A percentile compares a stretch with the other conserved stretches of the same genome.
Conservation (phyloP, 83 land plant genomes). For the Diphasiastrum complanatum region DNA sequence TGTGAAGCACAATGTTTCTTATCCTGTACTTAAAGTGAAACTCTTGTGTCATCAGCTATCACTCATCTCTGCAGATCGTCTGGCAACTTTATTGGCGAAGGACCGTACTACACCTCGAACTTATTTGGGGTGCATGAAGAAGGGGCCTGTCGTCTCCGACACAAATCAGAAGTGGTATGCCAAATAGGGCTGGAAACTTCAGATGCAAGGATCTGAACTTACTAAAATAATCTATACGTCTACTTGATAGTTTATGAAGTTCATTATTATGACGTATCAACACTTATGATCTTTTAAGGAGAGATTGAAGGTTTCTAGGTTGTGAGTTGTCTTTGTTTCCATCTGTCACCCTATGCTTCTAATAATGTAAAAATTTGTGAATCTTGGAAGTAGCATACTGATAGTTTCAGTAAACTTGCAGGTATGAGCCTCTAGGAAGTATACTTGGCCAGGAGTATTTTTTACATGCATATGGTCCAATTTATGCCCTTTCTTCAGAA, state of each 20-base stretch:
- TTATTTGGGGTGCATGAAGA: conserved; percentile 97
- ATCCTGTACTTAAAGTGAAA: not conserved
- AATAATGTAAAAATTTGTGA: too few relatives aligned
- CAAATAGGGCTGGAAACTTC: not conserved
- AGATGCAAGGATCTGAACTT: not conserved
- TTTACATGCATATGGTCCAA: conserved; percentile 95
- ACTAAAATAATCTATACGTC: too few relatives aligned
- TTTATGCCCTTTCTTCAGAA: conserved; percentile 89
- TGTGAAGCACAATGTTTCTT: too few relatives aligned
- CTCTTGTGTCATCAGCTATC: conserved; percentile 1
- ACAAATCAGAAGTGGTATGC: conserved; percentile 75
- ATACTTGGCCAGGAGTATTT: conserved; percentile 90
- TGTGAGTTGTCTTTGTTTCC: too few relatives aligned
- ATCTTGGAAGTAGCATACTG: too few relatives aligned
- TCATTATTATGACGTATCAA: conserved; percentile 11
- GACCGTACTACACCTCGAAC: conserved; percentile 65
- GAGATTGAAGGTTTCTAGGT: not conserved
- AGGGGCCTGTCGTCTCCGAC: conserved; percentile 86
- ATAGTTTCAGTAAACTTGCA: conserved; percentile 24
- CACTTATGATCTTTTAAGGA: not conserved
- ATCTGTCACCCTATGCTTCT: too few relatives aligned
- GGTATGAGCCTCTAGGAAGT: conserved; percentile 82
- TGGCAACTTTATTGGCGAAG: conserved; percentile 75
- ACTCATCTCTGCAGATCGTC: conserved; percentile 52
- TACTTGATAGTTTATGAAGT: too few relatives aligned